A percentile compares a stretch with the other conserved stretches of the same genome.
phyloP scores from a whole-genome alignment of 192 early-diverging fungal genomes.

The Backusella parvicylindrica region DNA sequence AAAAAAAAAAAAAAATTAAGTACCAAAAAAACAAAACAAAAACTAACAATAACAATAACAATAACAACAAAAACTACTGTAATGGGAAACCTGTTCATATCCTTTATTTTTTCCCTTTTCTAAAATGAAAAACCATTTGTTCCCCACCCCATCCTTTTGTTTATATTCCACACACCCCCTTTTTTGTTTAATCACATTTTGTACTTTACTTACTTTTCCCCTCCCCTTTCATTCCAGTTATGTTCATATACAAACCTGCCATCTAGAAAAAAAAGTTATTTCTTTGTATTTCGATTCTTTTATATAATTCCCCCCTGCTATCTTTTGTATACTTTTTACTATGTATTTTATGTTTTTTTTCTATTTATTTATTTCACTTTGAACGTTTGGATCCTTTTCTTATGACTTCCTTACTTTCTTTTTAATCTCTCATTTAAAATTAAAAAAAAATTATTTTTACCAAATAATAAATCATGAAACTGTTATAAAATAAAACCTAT shows the following conservation, averaged over 20 bases:
- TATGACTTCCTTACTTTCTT: not conserved
- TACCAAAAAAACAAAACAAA: not conserved
- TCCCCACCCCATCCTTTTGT: not conserved
- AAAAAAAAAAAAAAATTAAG: not conserved
- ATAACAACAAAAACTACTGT: not conserved
- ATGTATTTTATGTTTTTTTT: not conserved
- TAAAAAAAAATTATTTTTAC: not conserved
- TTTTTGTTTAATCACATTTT: not conserved
- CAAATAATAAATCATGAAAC: not conserved
- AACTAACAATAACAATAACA: not conserved
- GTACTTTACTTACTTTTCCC: not conserved
- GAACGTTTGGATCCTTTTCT: not conserved
- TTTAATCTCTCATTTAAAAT: not conserved
- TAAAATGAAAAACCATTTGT: not conserved
- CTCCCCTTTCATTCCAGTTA: not conserved
- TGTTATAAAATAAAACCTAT: not conserved
- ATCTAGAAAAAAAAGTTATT: not conserved
- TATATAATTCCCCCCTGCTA: not conserved
- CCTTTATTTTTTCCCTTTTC: not conserved
- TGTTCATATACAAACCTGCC: not conserved
- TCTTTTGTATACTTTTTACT: not conserved
- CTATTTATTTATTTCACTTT: constrained; percentile 1
- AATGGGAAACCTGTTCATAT: not conserved
- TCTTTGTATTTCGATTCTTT: not conserved
- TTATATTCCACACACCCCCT: not conserved